Conservation (phyloP, 345 rosid genomes). For the Moricandia arvensis region DNA sequence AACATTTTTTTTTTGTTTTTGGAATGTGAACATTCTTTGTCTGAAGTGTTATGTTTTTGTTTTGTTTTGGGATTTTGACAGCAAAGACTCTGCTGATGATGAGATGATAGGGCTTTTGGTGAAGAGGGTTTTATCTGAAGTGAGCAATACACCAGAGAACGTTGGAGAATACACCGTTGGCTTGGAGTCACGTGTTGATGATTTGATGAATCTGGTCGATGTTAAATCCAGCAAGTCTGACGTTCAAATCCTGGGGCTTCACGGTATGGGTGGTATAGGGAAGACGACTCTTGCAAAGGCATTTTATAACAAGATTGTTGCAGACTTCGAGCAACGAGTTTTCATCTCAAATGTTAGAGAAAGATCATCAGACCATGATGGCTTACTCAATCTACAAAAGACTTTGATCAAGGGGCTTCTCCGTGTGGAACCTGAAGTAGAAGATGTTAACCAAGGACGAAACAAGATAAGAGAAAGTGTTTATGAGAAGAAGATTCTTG, state of each 20-base stretch:
- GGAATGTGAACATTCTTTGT: not conserved
- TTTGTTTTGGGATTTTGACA: not conserved
- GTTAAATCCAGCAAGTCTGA: not conserved
- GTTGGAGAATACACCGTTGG: slow-evolving; percentile 42
- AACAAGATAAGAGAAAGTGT: slow-evolving; percentile 21
- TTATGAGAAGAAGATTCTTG: slow-evolving; percentile 37
- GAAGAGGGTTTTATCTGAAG: slow-evolving; percentile 42
- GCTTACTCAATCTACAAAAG: slow-evolving; percentile 45
- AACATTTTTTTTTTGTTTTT: not conserved
- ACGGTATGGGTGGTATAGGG: slow-evolving; percentile 48
- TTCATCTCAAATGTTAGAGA: slow-evolving; percentile 43
- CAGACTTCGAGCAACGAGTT: slow-evolving; percentile 19
- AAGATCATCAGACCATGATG: slow-evolving; percentile 19
- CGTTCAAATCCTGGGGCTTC: slow-evolving; percentile 28
- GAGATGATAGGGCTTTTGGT: slow-evolving; percentile 40
- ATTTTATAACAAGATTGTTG: slow-evolving; percentile 17
- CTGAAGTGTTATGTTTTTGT: not conserved
- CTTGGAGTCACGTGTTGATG: slow-evolving; percentile 1
- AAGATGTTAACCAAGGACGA: slow-evolving; percentile 33
- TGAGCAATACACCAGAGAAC: slow-evolving; percentile 53
- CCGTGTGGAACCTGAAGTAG: not conserved
- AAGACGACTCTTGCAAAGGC: slow-evolving; percentile 39
- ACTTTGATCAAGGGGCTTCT: slow-evolving; percentile 37
- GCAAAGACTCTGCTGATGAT: slow-evolving; percentile 12
- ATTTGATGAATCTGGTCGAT: not conserved